Conservation (phyloP, 495 filamentous ascomycete species). For the Cairneyella variabilis region DNA sequence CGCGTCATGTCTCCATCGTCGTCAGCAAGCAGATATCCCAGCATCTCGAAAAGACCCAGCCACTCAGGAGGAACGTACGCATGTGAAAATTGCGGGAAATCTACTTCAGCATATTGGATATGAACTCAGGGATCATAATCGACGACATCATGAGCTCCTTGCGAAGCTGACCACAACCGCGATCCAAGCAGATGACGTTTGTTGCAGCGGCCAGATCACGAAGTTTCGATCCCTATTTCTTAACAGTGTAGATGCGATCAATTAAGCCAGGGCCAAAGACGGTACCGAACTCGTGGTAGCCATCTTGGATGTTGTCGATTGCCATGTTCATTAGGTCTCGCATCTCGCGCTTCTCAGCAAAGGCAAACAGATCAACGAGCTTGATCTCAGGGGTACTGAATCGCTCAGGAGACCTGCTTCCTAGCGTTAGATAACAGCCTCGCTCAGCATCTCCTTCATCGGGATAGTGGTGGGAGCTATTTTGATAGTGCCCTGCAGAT, state of each 20-base stretch:
- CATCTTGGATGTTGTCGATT: slow-evolving; percentile 10
- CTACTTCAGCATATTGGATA: slow-evolving; percentile 5
- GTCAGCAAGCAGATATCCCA: too few species aligned
- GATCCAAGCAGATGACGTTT: slow-evolving; percentile 10
- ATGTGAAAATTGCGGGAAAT: slow-evolving; percentile 11
- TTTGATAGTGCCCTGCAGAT: too few species aligned
- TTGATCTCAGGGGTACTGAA: background rate
- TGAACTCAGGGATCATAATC: background rate
- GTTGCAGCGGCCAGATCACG: slow-evolving; percentile 4
- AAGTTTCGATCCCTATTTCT: slow-evolving; percentile 4
- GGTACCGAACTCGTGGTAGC: slow-evolving; percentile 1
- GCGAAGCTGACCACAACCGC: slow-evolving; percentile 4
- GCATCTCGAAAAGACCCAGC: too few species aligned
- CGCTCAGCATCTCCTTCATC: background rate
- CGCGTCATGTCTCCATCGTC: too few species aligned
- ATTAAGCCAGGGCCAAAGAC: slow-evolving; percentile 9
- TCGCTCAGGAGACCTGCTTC: background rate
- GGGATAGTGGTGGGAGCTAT: too few species aligned
- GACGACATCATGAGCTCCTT: slow-evolving; percentile 5
- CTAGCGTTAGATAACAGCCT: background rate
- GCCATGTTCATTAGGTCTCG: background rate
- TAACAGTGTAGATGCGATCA: background rate
- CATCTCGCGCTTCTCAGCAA: slow-evolving; percentile 8
- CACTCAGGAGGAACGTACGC: too few species aligned
- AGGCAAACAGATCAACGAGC: background rate